Evolutionary conservation across 2,329 filamentous ascomycete genomes (phyloP).

Genomic region (Cylindrodendrum hubeiense): DNA sequence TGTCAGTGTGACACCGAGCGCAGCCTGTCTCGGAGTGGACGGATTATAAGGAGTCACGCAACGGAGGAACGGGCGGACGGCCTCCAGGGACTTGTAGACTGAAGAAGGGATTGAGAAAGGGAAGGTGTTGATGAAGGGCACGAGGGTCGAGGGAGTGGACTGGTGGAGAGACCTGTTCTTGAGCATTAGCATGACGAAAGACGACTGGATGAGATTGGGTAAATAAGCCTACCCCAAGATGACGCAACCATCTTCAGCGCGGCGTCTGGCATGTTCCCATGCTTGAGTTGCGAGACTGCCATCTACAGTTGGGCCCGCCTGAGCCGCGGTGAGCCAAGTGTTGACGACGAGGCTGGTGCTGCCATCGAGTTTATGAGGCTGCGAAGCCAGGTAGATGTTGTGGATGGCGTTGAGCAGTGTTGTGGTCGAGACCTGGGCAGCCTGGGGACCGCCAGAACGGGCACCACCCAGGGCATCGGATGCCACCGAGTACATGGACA

Average conservation of each 20-base stretch:
- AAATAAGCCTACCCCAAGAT: constrained; percentile 77
- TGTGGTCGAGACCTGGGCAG: constrained; percentile 89
- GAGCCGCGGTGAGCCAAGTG: constrained; percentile 89
- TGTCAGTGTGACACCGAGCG: constrained; percentile 84
- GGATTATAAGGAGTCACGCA: constrained; percentile 92
- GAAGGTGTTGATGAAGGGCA: constrained; percentile 83
- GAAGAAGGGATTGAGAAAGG: constrained; percentile 82
- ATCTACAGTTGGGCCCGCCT: constrained; percentile 81
- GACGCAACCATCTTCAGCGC: constrained; percentile 96
- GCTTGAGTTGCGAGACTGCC: constrained; percentile 81
- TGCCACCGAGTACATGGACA: constrained; percentile 77
- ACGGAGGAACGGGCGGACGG: constrained; percentile 86
- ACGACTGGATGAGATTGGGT: background rate
- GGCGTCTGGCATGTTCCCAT: constrained; percentile 95
- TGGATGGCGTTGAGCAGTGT: constrained; percentile 93
- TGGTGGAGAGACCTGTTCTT: constrained; percentile 82
- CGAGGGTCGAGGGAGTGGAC: constrained; percentile 86
- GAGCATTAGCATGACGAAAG: constrained; percentile 27
- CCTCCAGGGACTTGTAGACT: constrained; percentile 83
- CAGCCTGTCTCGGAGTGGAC: constrained; percentile 83
- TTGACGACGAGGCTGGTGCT: constrained; percentile 94
- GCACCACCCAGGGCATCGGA: constrained; percentile 72
- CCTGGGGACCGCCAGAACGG: constrained; percentile 73
- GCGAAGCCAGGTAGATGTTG: constrained; percentile 84
- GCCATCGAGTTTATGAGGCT: constrained; percentile 89